Base-by-base conservation (phyloP, 2,329 filamentous ascomycete species). In the Diplodia seriata region DNA sequence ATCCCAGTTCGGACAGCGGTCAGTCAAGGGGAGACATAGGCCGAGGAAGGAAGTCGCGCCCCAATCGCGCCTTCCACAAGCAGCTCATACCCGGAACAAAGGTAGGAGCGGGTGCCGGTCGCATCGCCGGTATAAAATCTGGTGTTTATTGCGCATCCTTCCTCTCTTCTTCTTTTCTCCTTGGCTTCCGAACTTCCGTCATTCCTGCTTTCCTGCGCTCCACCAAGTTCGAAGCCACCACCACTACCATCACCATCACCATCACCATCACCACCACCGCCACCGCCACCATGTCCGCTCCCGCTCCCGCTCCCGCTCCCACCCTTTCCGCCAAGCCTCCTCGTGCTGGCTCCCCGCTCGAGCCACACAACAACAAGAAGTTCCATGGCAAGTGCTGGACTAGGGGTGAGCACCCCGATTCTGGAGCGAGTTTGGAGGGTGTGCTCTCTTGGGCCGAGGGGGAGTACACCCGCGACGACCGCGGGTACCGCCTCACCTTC, bases 381-480 rank as follows among this genome's bases (percentile, higher is more conserved):
- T 53, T 53, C 26, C 50, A 53, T 18, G 50, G 50, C 23, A n/a
- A 53, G 15, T 53, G 50, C 50, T 53, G 50, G 50, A 53, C 50
- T 1, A 53, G 5, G 18, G 12, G 15, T 1, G 12, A 53, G 14
- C 2, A 15, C 0, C 29, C 23, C 26, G 12, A 29, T 31, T 3
- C 7, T 4, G 12, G n/a, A 3, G 43, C 26, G 23, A 8, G 3
- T 23, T 15, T 4, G 26, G 50, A 6, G 0, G 8, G 18, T 18
- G 50, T 53, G 29, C 7, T 36, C 29, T 6, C 8, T 2, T 36
- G 15, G 26, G 29, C 31, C 53, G n/a, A 36, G 29, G 12, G n/a
- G 6, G 53, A 55, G 53, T 55, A 55, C 53, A 33, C 53, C 12
- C 53, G 53, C 18, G 53, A 36, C 2, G 53, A 55, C 11, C 14